Percentiles rank a stretch among this genome's conserved stretches.
phyloP scores from a whole-genome alignment of 768 basidiomycete genomes.

The Leucogyrophana mollusca region DNA sequence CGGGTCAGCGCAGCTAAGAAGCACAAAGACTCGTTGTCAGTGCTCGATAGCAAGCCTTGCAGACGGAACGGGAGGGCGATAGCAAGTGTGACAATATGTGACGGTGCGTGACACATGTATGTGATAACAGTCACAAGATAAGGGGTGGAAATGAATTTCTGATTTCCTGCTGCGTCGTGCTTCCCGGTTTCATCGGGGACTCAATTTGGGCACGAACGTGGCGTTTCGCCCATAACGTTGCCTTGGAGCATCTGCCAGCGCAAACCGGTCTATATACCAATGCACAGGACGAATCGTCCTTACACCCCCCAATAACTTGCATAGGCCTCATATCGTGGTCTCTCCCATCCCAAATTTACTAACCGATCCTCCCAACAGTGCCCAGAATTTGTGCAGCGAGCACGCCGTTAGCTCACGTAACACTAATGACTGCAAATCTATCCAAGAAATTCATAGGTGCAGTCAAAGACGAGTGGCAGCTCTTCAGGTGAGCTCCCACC shows the following conservation, averaged over 20 bases:
- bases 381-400: no score
- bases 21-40: constrained; percentile 10
- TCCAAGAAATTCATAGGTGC: constrained; percentile 65
- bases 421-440: constrained; percentile 16
- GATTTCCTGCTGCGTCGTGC: no score
- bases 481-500: constrained; percentile 59
- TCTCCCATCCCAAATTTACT: no score
- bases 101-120: neutral
- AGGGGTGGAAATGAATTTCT: no score
- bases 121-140: neutral
- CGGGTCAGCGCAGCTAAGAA: constrained; percentile 9
- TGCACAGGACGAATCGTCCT: no score
- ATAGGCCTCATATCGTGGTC: neutral
- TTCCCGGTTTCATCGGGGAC: no score
- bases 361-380: no score
- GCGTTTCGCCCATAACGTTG: no score
- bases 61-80: neutral
- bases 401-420: no score
- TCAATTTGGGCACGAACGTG: no score
- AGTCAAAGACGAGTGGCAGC: constrained; percentile 79
- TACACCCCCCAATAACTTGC: neutral
- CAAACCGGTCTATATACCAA: no score
- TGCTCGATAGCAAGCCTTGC: neutral
- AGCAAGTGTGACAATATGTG: constrained; percentile 1
- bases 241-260: no score